Evolutionary conservation across 805 yeast genomes (phyloP).

Genomic region (Dipodascopsis uninucleata): DNA sequence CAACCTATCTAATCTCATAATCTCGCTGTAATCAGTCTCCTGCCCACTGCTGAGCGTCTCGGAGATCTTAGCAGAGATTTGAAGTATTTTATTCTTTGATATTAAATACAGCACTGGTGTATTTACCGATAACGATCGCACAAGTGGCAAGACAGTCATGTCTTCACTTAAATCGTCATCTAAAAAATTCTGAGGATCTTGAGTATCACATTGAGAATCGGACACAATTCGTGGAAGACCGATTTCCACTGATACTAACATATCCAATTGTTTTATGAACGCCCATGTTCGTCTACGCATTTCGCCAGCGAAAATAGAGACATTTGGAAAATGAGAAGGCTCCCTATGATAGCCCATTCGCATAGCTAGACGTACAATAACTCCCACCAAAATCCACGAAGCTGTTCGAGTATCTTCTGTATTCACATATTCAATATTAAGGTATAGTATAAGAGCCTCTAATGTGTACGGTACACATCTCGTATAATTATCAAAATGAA

Average conservation of each 20-base stretch:
- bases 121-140: neutral
- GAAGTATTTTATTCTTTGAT: neutral
- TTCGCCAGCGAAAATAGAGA: neutral
- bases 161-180: neutral
- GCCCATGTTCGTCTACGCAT: slow-evolving; percentile 4
- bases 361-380: neutral
- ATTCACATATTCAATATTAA: neutral
- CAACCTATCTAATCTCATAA: slow-evolving; percentile 1
- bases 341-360: slow-evolving; percentile 1
- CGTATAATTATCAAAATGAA: neutral
- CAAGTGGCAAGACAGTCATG: neutral
- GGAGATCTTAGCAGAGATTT: neutral
- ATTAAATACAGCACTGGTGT: slow-evolving; percentile 1
- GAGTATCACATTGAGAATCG: neutral
- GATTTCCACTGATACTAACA: neutral
- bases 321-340: neutral
- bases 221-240: slow-evolving; percentile 1
- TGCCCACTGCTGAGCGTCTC: neutral
- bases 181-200: neutral
- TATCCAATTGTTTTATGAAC: neutral
- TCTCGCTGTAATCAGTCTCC: neutral
- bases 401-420: neutral
- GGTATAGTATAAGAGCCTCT: neutral
- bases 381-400: neutral
- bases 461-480: neutral